Conservation (phyloP, 495 filamentous ascomycete genomes). For the Copromyces sp. region DNA sequence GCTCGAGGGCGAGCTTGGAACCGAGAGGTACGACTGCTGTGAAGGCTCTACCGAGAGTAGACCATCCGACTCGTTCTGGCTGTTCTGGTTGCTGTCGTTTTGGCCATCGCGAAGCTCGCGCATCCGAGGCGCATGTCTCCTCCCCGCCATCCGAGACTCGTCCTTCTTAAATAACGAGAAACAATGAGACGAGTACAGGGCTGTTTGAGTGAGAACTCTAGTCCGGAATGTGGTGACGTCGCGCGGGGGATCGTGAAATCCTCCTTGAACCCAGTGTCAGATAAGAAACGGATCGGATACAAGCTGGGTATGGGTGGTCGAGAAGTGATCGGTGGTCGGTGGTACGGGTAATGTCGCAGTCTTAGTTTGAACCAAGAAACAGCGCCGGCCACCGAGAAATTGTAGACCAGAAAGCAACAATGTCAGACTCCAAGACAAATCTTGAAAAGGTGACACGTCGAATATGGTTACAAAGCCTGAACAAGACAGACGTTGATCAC, state of each 20-base stretch:
- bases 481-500: not conserved
- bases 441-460: not conserved
- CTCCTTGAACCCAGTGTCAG: not conserved
- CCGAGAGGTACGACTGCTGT: conserved; percentile 13
- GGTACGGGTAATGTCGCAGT: not conserved
- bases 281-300: not conserved
- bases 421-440: not conserved
- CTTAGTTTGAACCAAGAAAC: not conserved
- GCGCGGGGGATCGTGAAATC: not conserved
- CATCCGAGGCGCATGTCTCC: conserved; percentile 15
- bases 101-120: conserved; percentile 9
- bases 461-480: not conserved
- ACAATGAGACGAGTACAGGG: not conserved
- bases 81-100: not conserved
- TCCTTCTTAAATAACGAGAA: not conserved
- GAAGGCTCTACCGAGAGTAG: conserved; percentile 1
- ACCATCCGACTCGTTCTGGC: conserved; percentile 5
- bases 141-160: conserved; percentile 11
- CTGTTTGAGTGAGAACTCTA: not conserved
- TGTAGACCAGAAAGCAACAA: not conserved
- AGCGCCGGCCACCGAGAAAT: not conserved
- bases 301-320: not conserved
- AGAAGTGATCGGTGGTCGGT: not conserved
- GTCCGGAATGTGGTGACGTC: not conserved
- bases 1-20: conserved; percentile 21